phyloP scores from a whole-genome alignment of 805 yeast species.

The Hermanozyma aechmeae region DNA sequence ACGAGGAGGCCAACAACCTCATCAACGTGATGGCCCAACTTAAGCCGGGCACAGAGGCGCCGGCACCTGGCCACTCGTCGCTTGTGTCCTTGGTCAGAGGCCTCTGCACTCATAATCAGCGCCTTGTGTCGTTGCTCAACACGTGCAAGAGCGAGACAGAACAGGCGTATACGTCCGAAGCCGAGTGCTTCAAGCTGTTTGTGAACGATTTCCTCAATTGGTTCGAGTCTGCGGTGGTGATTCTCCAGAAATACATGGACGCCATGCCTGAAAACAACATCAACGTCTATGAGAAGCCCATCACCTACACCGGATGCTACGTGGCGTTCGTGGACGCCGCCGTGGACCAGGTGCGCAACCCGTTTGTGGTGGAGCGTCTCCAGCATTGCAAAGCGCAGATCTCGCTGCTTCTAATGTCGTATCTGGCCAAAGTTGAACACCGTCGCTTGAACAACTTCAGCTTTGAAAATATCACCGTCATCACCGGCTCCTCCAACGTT shows the following conservation, averaged over 20 bases:
- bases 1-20: slow-evolving; percentile 22
- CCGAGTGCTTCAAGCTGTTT: slow-evolving; percentile 23
- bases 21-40: slow-evolving; percentile 25
- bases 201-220: slow-evolving; percentile 30
- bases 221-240: slow-evolving; percentile 26
- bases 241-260: slow-evolving; percentile 2
- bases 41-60: too few species aligned
- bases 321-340: slow-evolving; percentile 18
- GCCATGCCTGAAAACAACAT: slow-evolving; percentile 23
- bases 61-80: slow-evolving; percentile 13
- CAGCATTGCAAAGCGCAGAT: slow-evolving; percentile 7
- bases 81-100: slow-evolving; percentile 28
- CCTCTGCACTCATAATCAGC: slow-evolving; percentile 27
- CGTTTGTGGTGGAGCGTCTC: slow-evolving; percentile 28
- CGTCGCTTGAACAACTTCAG: slow-evolving; percentile 21
- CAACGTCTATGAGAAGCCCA: slow-evolving; percentile 18
- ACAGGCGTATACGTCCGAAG: slow-evolving; percentile 3
- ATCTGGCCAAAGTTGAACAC: slow-evolving; percentile 6
- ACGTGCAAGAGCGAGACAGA: slow-evolving; percentile 6
- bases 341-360: slow-evolving; percentile 20
- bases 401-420: slow-evolving; percentile 9
- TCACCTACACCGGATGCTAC: slow-evolving; percentile 21
- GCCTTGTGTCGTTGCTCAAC: slow-evolving; percentile 14
- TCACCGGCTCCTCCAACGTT: slow-evolving; percentile 17
- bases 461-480: slow-evolving; percentile 25